Evolutionary conservation across 2,329 filamentous ascomycete genomes (phyloP).

Genomic region (Monosporascus sp.): DNA sequence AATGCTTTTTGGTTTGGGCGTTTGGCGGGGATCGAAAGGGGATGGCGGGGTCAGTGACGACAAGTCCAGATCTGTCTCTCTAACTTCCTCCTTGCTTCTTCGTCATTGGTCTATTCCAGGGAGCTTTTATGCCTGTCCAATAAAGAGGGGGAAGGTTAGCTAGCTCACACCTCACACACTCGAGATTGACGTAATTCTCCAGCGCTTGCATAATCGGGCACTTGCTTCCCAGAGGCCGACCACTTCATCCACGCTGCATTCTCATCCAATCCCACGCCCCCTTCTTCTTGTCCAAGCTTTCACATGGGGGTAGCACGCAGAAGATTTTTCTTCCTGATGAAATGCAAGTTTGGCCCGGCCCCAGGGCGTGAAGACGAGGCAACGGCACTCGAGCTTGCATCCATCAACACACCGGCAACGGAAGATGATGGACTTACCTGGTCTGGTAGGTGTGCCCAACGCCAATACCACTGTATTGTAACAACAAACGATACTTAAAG

Average conservation of each 20-base stretch:
- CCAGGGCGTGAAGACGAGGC: background rate
- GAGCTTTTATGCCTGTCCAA: background rate
- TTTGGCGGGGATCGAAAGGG: background rate
- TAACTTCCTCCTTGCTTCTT: no score
- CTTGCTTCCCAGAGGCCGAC: no score
- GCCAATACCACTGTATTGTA: slow-evolving; percentile 5
- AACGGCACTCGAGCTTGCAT: slow-evolving; percentile 1
- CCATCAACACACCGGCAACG: slow-evolving; percentile 9
- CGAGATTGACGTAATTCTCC: background rate
- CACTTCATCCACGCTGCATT: background rate
- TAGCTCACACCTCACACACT: background rate
- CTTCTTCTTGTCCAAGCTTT: no score
- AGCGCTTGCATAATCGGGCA: no score
- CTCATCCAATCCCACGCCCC: no score
- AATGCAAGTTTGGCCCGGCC: background rate
- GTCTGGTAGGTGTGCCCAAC: background rate
- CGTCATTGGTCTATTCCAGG: background rate
- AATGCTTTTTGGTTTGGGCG: background rate
- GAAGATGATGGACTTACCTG: slow-evolving; percentile 22
- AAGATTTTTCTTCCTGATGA: background rate
- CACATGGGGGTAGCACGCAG: background rate
- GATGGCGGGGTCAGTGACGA: background rate
- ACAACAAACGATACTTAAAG: no score
- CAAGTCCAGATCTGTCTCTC: background rate
- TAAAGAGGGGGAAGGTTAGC: background rate